These are phyloP conservation scores for Lagenidium giganteum DNA, from an alignment of 352 stramenopile species.

Conservation along the genomic window DNA sequence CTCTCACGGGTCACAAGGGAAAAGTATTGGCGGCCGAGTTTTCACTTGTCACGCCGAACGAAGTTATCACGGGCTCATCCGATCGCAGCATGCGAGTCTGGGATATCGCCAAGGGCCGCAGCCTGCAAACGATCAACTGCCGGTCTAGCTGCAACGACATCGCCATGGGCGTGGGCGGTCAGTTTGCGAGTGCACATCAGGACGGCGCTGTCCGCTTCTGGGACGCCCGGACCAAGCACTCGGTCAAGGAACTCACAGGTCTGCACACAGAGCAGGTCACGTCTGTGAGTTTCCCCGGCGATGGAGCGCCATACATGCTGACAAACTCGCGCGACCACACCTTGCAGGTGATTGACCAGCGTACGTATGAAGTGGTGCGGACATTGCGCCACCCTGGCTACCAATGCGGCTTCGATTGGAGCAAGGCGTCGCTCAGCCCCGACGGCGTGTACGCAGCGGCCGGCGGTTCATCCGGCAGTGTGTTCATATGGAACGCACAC, in stretches of 20 bases:
- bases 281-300: constrained; percentile 55
- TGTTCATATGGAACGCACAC: constrained; percentile 64
- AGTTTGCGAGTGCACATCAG: constrained; percentile 76
- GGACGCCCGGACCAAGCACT: constrained; percentile 52
- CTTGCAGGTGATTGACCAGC: constrained; percentile 58
- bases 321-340: constrained; percentile 78
- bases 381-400: constrained; percentile 46
- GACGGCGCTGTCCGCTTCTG: constrained; percentile 76
- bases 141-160: constrained; percentile 82
- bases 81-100: constrained; percentile 76
- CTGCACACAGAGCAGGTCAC: constrained; percentile 70
- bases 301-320: constrained; percentile 39
- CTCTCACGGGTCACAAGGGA: constrained; percentile 77
- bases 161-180: constrained; percentile 43
- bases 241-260: constrained; percentile 43
- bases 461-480: constrained; percentile 37
- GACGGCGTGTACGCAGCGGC: constrained; percentile 56
- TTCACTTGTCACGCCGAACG: constrained; percentile 35
- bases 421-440: constrained; percentile 67
- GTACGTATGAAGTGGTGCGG: constrained; percentile 45
- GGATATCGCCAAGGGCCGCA: constrained; percentile 58
- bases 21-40: constrained; percentile 82
- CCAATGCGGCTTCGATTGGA: constrained; percentile 77
- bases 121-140: constrained; percentile 72
- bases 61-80: constrained; percentile 76